Evolutionary conservation across 1,284 basidiomycete species (phyloP), one percentile per base, ranked within the genome.

Genomic region (Veloboletus limbatus): DNA sequence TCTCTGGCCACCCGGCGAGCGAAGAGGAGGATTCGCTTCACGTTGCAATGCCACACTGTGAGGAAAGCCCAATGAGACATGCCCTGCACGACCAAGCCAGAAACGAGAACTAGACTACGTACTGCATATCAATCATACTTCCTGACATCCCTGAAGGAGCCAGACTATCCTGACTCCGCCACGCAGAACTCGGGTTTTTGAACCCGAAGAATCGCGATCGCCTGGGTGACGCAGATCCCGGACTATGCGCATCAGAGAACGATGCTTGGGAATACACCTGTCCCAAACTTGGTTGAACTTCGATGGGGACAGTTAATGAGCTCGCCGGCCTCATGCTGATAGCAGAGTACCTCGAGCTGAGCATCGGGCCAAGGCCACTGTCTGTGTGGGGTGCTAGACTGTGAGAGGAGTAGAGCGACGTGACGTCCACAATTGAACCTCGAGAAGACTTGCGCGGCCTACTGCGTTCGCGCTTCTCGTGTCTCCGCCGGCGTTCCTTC

Each of bases 41-140:
- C 80, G 79, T 54, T 89, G 83, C 34, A 90, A 73, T 32, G 85
- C 88, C 55, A 90, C 72, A 59, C 88, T 90, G 53, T 6, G 22
- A 37, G 47, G 35, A 38, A 13, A 40, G 34, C 30, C 28, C 42
- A 49, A 54, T 50, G 37, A 55, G 41, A 43, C 49, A 44, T 41
- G 14, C 8, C 17, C 11, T 35, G 10, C 36, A 38, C 9, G 2
- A 8, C 28, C 38, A 32, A n/a, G n/a, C 27, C 9, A 32, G 3
- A n/a, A 45, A 39, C 51, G 21, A 16, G 8, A 45, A 43, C 27
- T 26, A 40, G 36, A 43, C 18, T n/a, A 85, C 90, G 60, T 70
- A 93, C 91, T 94, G 92, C 92, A 94, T 93, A 64, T 94, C 88
- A 62, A 93, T 75, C 89, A 94, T 92, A 61, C 92, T 89, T 45